Evolutionary conservation across 805 yeast species (phyloP).

Genomic region (Suhomyces canberraensis): DNA sequence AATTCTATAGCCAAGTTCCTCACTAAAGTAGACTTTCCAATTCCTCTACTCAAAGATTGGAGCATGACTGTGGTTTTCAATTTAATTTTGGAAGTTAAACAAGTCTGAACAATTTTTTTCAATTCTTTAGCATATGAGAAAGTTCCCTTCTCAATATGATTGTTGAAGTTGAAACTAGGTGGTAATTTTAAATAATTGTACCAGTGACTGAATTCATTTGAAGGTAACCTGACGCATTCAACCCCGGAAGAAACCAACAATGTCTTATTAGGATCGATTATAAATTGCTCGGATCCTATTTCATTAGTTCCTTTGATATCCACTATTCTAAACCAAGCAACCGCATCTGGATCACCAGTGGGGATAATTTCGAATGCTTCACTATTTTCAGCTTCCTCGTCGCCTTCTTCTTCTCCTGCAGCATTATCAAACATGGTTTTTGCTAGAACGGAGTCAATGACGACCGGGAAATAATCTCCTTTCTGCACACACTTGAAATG

Average conservation of each 20-base stretch:
- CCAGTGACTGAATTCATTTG: conserved; percentile 41
- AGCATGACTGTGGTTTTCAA: conserved; percentile 63
- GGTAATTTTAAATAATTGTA: conserved; percentile 45
- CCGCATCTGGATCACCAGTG: conserved; percentile 59
- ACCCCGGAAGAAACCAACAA: conserved; percentile 68
- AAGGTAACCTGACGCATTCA: conserved; percentile 37
- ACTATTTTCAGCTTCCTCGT: conserved; percentile 12
- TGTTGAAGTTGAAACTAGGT: conserved; percentile 34
- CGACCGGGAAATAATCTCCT: conserved; percentile 75
- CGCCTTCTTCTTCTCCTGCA: conserved; percentile 24
- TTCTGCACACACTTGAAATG: conserved; percentile 54
- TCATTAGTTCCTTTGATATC: conserved; percentile 41
- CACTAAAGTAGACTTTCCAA: conserved; percentile 74
- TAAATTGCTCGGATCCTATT: conserved; percentile 36
- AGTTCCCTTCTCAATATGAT: conserved; percentile 22
- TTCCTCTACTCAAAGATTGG: conserved; percentile 66
- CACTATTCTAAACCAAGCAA: conserved; percentile 82
- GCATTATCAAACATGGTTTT: conserved; percentile 43
- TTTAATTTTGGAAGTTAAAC: conserved; percentile 35
- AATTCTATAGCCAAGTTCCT: conserved; percentile 50
- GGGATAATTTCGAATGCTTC: conserved; percentile 47
- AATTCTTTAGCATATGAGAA: conserved; percentile 50
- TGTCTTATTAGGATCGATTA: conserved; percentile 67
- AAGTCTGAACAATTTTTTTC: conserved; percentile 52
- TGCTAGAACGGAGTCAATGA: conserved; percentile 68